Conservation (phyloP, 2,329 filamentous ascomycete genomes). For the Apiospora saccharicola region DNA sequence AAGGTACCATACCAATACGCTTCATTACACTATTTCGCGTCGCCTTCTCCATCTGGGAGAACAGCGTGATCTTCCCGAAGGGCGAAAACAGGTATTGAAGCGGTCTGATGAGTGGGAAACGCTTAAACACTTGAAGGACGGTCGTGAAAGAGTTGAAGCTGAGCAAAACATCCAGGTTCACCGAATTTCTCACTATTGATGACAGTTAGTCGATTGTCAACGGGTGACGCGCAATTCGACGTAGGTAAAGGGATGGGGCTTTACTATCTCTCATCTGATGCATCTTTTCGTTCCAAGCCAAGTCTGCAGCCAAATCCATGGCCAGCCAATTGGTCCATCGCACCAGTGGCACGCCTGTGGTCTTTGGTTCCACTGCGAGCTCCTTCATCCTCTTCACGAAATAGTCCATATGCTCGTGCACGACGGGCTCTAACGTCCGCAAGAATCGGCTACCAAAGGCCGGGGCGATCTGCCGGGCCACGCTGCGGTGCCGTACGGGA, state of each 20-base stretch:
- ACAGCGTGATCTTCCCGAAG: slow-evolving; percentile 16
- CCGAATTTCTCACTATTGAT: slow-evolving; percentile 24
- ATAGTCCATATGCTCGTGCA: slow-evolving; percentile 33
- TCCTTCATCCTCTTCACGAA: slow-evolving; percentile 33
- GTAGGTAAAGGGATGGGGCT: not conserved
- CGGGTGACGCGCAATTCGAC: not conserved
- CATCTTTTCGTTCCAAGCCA: slow-evolving; percentile 33
- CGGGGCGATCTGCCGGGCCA: slow-evolving; percentile 34
- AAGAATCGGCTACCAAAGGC: slow-evolving; percentile 35
- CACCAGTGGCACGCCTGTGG: slow-evolving; percentile 27
- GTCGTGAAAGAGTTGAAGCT: slow-evolving; percentile 26
- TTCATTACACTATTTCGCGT: slow-evolving; percentile 27
- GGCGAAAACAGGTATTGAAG: slow-evolving; percentile 32
- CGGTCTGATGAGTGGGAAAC: slow-evolving; percentile 30
- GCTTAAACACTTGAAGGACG: slow-evolving; percentile 26
- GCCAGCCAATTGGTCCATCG: slow-evolving; percentile 34
- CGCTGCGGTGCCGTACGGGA: slow-evolving; percentile 32
- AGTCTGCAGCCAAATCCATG: slow-evolving; percentile 33
- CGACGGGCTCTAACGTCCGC: slow-evolving; percentile 30
- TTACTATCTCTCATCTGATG: slow-evolving; percentile 32
- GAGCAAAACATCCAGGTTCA: slow-evolving; percentile 26
- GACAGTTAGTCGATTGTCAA: not conserved
- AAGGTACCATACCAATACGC: slow-evolving; percentile 27
- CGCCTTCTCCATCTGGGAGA: slow-evolving; percentile 25
- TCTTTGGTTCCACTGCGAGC: not conserved